phyloP scores from a whole-genome alignment of 1,139 yeast species.

The Geotrichum phurueaensis region DNA sequence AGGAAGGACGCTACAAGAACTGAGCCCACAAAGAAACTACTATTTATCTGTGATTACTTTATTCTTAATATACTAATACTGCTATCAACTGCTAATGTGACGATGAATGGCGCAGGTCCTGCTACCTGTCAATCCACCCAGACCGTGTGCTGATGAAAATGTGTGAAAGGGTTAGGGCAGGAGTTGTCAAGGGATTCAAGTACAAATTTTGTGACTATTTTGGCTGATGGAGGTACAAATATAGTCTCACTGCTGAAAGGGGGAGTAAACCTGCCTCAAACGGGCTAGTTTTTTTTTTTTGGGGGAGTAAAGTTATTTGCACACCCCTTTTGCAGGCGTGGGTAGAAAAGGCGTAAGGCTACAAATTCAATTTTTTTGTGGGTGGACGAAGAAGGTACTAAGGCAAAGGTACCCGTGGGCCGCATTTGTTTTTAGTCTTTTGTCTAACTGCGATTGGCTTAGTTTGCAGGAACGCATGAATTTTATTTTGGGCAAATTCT shows the following conservation, averaged over 20 bases:
- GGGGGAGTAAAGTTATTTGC: too few relatives aligned
- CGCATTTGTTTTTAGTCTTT: neutral
- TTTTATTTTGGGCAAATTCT: too few relatives aligned
- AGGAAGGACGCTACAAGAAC: conserved; percentile 4
- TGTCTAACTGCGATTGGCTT: neutral
- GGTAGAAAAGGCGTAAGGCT: neutral
- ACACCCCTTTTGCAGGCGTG: neutral
- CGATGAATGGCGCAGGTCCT: too few relatives aligned
- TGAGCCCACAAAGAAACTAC: neutral
- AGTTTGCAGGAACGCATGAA: neutral
- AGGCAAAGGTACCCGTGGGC: neutral
- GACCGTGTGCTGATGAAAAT: too few relatives aligned
- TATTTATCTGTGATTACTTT: neutral
- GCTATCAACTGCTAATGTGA: too few relatives aligned
- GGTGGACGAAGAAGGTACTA: neutral
- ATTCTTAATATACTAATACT: too few relatives aligned
- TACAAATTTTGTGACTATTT: too few relatives aligned
- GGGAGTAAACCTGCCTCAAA: neutral
- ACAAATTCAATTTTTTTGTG: neutral
- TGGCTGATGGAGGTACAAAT: too few relatives aligned
- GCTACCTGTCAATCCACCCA: too few relatives aligned
- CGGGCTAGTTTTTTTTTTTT: neutral
- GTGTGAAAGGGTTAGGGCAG: too few relatives aligned
- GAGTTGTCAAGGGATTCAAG: too few relatives aligned
- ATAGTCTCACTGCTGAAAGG: too few relatives aligned